A percentile compares a stretch with the other conserved stretches of the same genome.
Conservation (phyloP, 306 rosid species). For the Quercus robur region DNA sequence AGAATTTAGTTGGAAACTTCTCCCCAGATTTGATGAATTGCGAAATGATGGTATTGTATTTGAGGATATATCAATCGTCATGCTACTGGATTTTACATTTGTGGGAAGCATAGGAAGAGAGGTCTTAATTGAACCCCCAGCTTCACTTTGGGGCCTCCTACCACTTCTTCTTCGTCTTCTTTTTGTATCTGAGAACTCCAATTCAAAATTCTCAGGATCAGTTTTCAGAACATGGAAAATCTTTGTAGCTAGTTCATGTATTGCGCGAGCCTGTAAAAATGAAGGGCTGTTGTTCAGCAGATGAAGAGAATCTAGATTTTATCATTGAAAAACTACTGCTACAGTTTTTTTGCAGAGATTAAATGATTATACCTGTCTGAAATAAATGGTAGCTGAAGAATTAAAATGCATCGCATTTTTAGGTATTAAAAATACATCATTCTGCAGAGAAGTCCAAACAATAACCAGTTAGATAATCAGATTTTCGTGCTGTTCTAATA, state of each 20-base stretch:
- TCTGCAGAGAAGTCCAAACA: slow-evolving; percentile 43
- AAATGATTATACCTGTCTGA: slow-evolving; percentile 54
- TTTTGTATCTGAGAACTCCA: slow-evolving; percentile 44
- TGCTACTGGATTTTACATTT: slow-evolving; percentile 27
- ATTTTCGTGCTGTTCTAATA: not conserved
- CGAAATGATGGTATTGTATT: slow-evolving; percentile 21
- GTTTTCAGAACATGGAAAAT: slow-evolving; percentile 44
- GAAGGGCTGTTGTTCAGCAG: not conserved
- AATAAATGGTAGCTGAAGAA: slow-evolving; percentile 55
- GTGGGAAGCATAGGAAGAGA: slow-evolving; percentile 10
- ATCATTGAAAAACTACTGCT: not conserved
- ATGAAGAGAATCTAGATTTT: not conserved
- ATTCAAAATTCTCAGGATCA: slow-evolving; percentile 47
- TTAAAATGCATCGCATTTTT: slow-evolving; percentile 73
- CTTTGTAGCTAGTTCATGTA: slow-evolving; percentile 49
- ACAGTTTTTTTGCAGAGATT: not conserved
- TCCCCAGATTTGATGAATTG: slow-evolving; percentile 22
- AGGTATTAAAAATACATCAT: slow-evolving; percentile 53
- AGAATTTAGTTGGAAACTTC: slow-evolving; percentile 16
- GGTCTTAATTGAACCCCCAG: slow-evolving; percentile 21
- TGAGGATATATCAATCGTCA: slow-evolving; percentile 9
- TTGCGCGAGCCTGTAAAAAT: slow-evolving; percentile 55
- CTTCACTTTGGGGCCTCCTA: slow-evolving; percentile 36
- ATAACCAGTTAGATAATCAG: slow-evolving; percentile 17
- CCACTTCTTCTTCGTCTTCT: slow-evolving; percentile 20